These are phyloP conservation scores for Pseudogymnoascus verrucosus DNA, from an alignment of 2,329 filamentous ascomycete genomes.

Conservation along the genomic window DNA sequence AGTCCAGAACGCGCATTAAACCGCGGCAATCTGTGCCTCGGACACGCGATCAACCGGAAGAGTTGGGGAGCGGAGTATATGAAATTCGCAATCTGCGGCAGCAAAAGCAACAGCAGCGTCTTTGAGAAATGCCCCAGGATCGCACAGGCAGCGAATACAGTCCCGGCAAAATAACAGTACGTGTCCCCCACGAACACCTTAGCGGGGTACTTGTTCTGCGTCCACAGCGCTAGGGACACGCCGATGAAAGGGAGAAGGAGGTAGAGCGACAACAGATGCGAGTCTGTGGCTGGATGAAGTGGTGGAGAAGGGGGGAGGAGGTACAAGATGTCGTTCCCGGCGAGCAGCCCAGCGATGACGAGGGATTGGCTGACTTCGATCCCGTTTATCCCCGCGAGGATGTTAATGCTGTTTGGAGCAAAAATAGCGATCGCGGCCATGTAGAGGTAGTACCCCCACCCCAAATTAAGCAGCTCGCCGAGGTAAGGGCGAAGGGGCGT, in stretches of 20 bases:
- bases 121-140: constrained; percentile 98
- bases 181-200: constrained; percentile 96
- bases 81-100: constrained; percentile 96
- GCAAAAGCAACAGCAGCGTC: constrained; percentile 80
- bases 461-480: constrained; percentile 71
- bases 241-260: constrained; percentile 90
- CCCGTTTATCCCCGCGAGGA: constrained; percentile 97
- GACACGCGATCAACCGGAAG: constrained; percentile 83
- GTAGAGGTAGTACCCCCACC: constrained; percentile 83
- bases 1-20: constrained; percentile 82
- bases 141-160: constrained; percentile 96
- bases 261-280: constrained; percentile 92
- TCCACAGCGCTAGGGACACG: constrained; percentile 77
- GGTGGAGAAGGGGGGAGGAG: constrained; percentile 67
- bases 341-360: constrained; percentile 76
- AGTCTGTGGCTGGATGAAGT: constrained; percentile 81
- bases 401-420: constrained; percentile 98
- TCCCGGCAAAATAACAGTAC: constrained; percentile 98
- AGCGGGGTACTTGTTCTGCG: constrained; percentile 93
- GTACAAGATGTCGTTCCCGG: constrained; percentile 83
- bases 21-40: constrained; percentile 79
- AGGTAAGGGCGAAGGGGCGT: constrained; percentile 76
- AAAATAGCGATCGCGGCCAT: constrained; percentile 97
- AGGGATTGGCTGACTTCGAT: constrained; percentile 94
- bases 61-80: constrained; percentile 87